Evolutionary conservation across 768 basidiomycete species (phyloP).

Genomic region (Cystobasidium tubakii): DNA sequence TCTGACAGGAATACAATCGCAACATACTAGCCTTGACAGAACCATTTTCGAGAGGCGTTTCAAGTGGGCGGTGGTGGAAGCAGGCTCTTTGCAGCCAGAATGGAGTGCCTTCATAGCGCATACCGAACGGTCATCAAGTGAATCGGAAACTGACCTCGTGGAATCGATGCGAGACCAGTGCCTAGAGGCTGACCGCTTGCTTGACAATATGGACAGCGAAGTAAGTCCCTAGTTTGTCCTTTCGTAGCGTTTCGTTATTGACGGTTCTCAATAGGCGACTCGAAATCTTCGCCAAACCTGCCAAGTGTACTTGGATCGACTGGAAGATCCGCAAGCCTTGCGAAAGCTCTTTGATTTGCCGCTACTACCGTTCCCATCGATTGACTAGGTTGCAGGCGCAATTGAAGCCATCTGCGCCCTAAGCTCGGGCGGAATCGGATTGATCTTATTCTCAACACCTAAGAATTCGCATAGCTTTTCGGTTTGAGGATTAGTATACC

Average conservation of each 20-base stretch:
- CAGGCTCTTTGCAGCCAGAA: neutral
- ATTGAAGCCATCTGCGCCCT: neutral
- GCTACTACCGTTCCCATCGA: neutral
- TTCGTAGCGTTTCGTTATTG: neutral
- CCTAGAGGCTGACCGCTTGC: neutral
- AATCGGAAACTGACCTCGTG: neutral
- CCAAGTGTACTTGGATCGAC: neutral
- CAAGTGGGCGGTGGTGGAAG: neutral
- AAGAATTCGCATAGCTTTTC: constrained; percentile 75
- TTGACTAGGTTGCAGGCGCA: neutral
- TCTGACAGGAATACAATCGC: neutral
- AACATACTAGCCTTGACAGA: neutral
- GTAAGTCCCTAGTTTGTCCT: neutral
- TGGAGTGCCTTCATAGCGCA: neutral
- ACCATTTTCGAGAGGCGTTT: neutral
- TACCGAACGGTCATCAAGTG: neutral
- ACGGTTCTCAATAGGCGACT: neutral
- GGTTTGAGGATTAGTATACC: constrained; percentile 84
- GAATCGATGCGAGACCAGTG: neutral
- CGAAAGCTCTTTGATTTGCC: neutral
- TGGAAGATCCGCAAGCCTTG: neutral
- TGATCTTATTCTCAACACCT: constrained; percentile 67
- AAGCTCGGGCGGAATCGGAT: constrained; percentile 49
- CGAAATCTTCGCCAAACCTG: neutral
- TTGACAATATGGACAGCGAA: neutral